Conservation (phyloP, 768 basidiomycete species). For the Pleurotus giganteus region DNA sequence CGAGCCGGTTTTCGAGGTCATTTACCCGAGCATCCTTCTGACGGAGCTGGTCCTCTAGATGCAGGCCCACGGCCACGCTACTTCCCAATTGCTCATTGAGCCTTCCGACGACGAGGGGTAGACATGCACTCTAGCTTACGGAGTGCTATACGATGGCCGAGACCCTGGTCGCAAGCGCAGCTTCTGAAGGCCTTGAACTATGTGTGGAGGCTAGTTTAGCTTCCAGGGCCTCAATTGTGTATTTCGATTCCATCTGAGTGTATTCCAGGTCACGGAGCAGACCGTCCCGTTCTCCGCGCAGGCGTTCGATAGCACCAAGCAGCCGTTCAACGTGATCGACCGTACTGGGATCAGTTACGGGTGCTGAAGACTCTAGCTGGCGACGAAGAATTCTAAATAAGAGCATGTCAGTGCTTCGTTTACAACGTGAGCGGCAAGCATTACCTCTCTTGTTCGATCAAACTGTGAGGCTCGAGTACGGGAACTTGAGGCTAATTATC, state of each 20-base stretch:
- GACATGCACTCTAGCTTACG: not conserved
- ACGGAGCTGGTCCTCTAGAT: not conserved
- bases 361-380: not conserved
- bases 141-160: not conserved
- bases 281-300: slow-evolving; percentile 64
- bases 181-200: not conserved
- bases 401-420: not conserved
- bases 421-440: slow-evolving; percentile 1
- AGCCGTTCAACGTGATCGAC: slow-evolving; percentile 50
- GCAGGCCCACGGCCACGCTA: not conserved
- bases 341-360: slow-evolving; percentile 24
- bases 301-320: slow-evolving; percentile 60
- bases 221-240: slow-evolving; percentile 59
- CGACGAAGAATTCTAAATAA: not conserved
- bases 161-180: not conserved
- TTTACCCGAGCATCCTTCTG: slow-evolving; percentile 2
- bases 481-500: too few species aligned
- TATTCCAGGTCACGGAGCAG: slow-evolving; percentile 66
- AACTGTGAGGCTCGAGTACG: too few species aligned
- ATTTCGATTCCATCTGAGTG: slow-evolving; percentile 62
- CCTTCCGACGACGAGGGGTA: slow-evolving; percentile 34
- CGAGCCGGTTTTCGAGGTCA: not conserved
- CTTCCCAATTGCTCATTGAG: slow-evolving; percentile 19
- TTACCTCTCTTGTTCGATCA: slow-evolving; percentile 14
- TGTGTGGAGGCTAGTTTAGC: slow-evolving; percentile 42